Percentiles rank a stretch among this genome's conserved stretches.
Conservation (phyloP, 2,329 filamentous ascomycete species). For the Lecanosticta acicola region DNA sequence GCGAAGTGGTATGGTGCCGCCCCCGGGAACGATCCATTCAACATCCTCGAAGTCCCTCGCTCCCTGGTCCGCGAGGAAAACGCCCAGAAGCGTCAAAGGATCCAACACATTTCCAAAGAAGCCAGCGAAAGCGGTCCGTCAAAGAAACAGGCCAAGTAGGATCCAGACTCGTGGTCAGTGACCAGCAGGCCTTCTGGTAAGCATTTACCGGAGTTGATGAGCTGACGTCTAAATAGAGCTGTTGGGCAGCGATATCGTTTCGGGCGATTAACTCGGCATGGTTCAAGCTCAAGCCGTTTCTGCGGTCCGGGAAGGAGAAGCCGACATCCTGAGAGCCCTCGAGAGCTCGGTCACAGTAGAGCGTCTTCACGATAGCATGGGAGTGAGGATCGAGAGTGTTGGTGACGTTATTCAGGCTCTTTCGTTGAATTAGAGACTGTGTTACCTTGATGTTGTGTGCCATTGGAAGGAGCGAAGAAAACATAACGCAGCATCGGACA, state of each 20-base stretch:
- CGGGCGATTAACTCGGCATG: background rate
- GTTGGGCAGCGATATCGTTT: background rate
- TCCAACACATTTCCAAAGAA: background rate
- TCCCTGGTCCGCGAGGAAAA: background rate
- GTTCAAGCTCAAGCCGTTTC: background rate
- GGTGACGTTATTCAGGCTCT: no score
- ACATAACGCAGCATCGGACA: no score
- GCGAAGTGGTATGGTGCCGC: no score
- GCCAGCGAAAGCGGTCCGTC: background rate
- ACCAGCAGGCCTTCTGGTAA: background rate
- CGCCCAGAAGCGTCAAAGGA: background rate
- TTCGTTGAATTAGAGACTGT: no score
- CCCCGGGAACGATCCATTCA: background rate
- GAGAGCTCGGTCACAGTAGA: no score
- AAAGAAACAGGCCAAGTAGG: background rate
- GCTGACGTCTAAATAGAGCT: background rate
- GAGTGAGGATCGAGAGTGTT: no score
- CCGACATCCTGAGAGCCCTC: no score
- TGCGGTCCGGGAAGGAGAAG: background rate
- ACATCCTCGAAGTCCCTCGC: background rate
- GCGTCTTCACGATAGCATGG: no score
- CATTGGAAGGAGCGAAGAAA: no score
- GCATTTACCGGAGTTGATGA: background rate
- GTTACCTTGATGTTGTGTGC: no score
- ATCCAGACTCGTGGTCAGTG: background rate